Evolutionary conservation across 352 stramenopile species (phyloP), one percentile per base, ranked within the genome.

Genomic region (Globisporangium irregulare): DNA sequence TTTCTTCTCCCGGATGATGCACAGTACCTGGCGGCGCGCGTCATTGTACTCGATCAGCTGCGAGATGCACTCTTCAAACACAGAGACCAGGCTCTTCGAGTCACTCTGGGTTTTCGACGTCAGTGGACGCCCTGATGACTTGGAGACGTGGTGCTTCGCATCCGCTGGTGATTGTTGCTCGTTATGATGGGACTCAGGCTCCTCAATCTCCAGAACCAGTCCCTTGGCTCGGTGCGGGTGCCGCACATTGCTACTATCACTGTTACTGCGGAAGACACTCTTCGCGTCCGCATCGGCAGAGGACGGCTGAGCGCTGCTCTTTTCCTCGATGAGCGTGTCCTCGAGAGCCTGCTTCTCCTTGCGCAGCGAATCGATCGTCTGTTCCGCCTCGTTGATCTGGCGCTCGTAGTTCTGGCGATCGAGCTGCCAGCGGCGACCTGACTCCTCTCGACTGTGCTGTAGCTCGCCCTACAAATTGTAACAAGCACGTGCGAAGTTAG

Each of bases 361-460:
- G 29, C 81, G 85, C 18, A 91, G 48, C 25, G 66, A 34, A 32
- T 93, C 83, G 34, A 92, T 79, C 61, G 71, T 79, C 15, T 86
- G 82, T 58, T 93, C 86, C 1, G 81, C 80, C 9, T 92, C 75
- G 62, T 76, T 80, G 29, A 90, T 71, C 69, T 86, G 77, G 50
- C 74, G 77, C 59, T 92, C 83, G 62, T 90, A 92, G 57, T 86
- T 80, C 63, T 91, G 79, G 6, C 81, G 81, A 62, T 93, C 86
- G 43, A 91, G 57, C 48, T 87, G 72, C 86, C 86, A 93, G 12
- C 83, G 80, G 22, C 80, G 73, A 48, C 73, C 80, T 25, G 80
- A 82, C 68, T 92, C 83, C 69, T 92, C 86, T 22, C 79, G 83
- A 41, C 64, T 67, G 65, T 88, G 83, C 59, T 81, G 62, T 5